A percentile compares a stretch with the other conserved stretches of the same genome.
Conservation (phyloP, 495 filamentous ascomycete genomes). For the Penicillium silybi region DNA sequence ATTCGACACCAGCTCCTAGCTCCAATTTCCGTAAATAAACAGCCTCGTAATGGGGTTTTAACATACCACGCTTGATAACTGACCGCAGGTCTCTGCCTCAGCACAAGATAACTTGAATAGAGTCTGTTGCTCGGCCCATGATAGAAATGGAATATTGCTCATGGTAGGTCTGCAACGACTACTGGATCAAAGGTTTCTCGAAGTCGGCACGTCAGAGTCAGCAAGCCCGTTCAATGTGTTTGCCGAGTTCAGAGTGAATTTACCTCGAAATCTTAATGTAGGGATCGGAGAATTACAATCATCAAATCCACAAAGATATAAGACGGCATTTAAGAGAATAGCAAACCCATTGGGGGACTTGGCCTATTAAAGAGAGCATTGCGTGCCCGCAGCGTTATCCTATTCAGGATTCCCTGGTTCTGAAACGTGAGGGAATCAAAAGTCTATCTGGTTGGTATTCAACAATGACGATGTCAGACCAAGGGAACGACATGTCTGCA, state of each 20-base stretch:
- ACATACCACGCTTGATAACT: constrained; percentile 27
- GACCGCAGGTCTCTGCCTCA: constrained; percentile 28
- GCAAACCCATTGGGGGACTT: constrained; percentile 8
- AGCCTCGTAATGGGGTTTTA: too few relatives aligned
- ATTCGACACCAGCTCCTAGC: background rate
- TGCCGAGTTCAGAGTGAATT: background rate
- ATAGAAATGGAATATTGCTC: constrained; percentile 24
- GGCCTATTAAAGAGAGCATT: constrained; percentile 10
- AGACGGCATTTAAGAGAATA: constrained; percentile 6
- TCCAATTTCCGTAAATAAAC: background rate
- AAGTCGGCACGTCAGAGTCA: background rate
- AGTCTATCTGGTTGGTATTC: constrained; percentile 1
- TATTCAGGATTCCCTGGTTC: constrained; percentile 7
- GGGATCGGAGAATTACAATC: background rate
- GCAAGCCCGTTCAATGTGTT: background rate
- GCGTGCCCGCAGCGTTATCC: background rate
- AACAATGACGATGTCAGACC: constrained; percentile 6
- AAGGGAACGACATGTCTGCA: background rate
- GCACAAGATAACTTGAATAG: constrained; percentile 29
- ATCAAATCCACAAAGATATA: constrained; percentile 4
- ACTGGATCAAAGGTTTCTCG: background rate
- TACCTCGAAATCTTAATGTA: background rate
- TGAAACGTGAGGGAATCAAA: constrained; percentile 6
- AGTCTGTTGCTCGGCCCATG: constrained; percentile 29
- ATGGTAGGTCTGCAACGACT: constrained; percentile 11